These are phyloP conservation scores for Corrigiola litoralis DNA, from an alignment of 179 eudicot genomes.

Conservation along the genomic window DNA sequence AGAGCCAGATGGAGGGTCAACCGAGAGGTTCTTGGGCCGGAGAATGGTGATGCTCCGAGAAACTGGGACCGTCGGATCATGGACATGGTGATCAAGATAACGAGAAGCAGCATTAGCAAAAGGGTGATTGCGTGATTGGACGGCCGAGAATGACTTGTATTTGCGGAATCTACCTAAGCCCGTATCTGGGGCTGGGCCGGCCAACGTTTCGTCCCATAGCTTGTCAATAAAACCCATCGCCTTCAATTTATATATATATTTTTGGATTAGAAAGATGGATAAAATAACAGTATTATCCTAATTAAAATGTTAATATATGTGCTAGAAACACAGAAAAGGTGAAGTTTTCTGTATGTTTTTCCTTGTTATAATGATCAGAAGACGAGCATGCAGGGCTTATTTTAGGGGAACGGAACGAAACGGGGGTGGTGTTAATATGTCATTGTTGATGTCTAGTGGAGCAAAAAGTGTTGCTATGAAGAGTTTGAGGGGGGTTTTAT, in stretches of 20 bases:
- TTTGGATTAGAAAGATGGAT: neutral
- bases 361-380: neutral
- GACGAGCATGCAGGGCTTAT: neutral
- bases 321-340: neutral
- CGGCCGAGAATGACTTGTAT: constrained; percentile 25
- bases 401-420: constrained; percentile 3
- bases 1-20: constrained; percentile 17
- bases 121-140: constrained; percentile 14
- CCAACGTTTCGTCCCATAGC: constrained; percentile 27
- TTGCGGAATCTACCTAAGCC: constrained; percentile 17
- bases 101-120: neutral
- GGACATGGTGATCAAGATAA: constrained; percentile 3
- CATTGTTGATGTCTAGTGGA: neutral
- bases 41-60: constrained; percentile 16
- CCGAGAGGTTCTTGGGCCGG: constrained; percentile 10
- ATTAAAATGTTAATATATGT: neutral
- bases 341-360: neutral
- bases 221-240: constrained; percentile 20
- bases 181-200: constrained; percentile 24
- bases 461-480: constrained; percentile 10
- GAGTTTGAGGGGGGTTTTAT: constrained; percentile 2
- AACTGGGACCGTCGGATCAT: constrained; percentile 14
- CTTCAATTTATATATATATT: neutral
- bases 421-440: neutral
- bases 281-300: neutral